Percentiles rank a stretch among this genome's conserved stretches.
phyloP scores from a whole-genome alignment of 1,284 basidiomycete genomes.

The Apiotrichum mycotoxinovorans region DNA sequence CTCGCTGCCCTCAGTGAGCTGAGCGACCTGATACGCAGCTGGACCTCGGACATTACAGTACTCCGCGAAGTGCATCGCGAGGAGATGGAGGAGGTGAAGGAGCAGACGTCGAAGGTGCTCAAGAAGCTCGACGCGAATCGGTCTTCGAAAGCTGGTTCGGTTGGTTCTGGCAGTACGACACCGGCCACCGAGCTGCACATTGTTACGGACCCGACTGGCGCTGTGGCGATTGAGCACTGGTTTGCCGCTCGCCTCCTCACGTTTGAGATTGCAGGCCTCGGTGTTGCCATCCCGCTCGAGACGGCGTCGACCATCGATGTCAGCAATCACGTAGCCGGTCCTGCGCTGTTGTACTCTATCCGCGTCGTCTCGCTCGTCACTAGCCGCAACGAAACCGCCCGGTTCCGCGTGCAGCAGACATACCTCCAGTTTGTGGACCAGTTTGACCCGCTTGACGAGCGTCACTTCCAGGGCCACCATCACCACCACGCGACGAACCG shows the following conservation, averaged over 20 bases:
- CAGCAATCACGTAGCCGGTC: conserved; percentile 55
- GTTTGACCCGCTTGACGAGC: conserved; percentile 69
- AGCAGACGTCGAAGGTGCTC: conserved; percentile 67
- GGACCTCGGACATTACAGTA: conserved; percentile 66
- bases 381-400: conserved; percentile 71
- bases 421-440: conserved; percentile 77
- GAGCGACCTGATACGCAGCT: conserved; percentile 76
- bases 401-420: conserved; percentile 66
- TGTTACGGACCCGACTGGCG: not conserved
- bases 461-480: conserved; percentile 65
- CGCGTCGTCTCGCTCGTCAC: conserved; percentile 68
- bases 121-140: conserved; percentile 43
- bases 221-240: conserved; percentile 53
- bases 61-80: conserved; percentile 67
- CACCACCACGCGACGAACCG: conserved; percentile 69
- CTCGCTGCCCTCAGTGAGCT: conserved; percentile 82
- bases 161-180: not conserved
- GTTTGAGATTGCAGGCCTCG: conserved; percentile 66
- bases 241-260: conserved; percentile 64
- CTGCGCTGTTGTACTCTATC: conserved; percentile 79
- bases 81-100: conserved; percentile 76
- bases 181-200: not conserved
- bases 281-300: conserved; percentile 73
- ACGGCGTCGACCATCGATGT: conserved; percentile 51
- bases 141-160: not conserved